Percentiles rank a stretch among this genome's conserved stretches.
Evolutionary conservation across 2,329 filamentous ascomycete species (phyloP).

Genomic region (Monilinia fructicola): DNA sequence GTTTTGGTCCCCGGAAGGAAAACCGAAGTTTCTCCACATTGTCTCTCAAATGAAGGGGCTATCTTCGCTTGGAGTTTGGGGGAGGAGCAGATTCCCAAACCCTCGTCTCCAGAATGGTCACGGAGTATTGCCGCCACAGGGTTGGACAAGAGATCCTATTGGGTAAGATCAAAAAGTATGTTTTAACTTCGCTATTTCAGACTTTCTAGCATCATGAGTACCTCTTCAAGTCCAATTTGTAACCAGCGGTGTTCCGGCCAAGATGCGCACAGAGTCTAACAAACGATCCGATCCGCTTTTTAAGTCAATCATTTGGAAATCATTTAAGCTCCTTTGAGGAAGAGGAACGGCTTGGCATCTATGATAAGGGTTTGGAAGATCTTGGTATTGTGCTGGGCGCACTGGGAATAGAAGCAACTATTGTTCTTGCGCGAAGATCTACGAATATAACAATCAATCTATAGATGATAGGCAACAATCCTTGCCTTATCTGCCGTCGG

Average conservation of each 20-base stretch:
- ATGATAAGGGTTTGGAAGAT: conserved; percentile 8
- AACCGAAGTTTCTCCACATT: neutral
- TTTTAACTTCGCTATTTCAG: no score
- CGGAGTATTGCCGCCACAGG: no score
- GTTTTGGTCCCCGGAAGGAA: neutral
- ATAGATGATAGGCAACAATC: neutral
- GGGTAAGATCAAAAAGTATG: no score
- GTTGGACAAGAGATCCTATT: no score
- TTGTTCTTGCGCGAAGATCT: neutral
- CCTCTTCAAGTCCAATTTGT: neutral
- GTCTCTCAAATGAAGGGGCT: conserved; percentile 2
- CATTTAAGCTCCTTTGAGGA: neutral
- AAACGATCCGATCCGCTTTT: conserved; percentile 9
- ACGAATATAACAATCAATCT: neutral
- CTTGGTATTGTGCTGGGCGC: conserved; percentile 18
- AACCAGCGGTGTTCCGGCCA: conserved; percentile 20
- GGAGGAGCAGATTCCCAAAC: conserved; percentile 1
- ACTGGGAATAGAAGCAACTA: neutral
- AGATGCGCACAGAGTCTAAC: conserved; percentile 6
- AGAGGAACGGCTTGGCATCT: conserved; percentile 18
- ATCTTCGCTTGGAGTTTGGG: neutral
- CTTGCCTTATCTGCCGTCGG: conserved; percentile 1
- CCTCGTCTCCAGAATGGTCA: neutral
- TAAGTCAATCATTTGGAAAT: no score
- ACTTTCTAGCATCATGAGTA: neutral